Base-by-base conservation (phyloP, 768 basidiomycete species). In the Cystobasidium onofrii region DNA sequence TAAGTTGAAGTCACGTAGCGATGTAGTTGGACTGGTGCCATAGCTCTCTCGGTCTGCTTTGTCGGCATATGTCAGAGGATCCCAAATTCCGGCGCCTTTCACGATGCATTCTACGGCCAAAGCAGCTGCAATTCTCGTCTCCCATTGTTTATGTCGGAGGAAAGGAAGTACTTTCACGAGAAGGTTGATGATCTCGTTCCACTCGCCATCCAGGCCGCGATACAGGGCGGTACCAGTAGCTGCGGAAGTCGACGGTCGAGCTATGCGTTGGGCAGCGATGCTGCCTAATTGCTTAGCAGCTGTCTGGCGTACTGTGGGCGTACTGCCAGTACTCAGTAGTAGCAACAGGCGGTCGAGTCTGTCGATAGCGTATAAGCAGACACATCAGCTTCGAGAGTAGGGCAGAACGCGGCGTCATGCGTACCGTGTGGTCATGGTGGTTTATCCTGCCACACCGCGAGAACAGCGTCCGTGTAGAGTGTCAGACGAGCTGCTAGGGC, bases 211-310 rank as follows among this genome's bases (percentile, higher is more conserved):
- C 0, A 77, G 65, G 1, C 78, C 78, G 0, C 69, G 43, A 73
- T 76, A 79, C 27, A 76, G 54, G 1, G 52, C 69, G 2, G 31
- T 15, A 9, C 46, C 43, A 33, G 39, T 17, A n/a, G 65, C 65
- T 64, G 65, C 34, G n/a, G 65, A 41, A 36, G 65, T 52, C 43
- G 65, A 33, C 3, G 36, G 74, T 88, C 75, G 91, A 17, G 73
- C 64, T 73, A 96, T 89, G 76, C 88, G 88, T 81, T 92, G 89
- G 23, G 87, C 88, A 0, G 92, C 92, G 65, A 99, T 84, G 76
- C 94, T 91, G 0, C 93, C 93, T 55, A 99, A 85, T 81, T 99
- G 96, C 79, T 92, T 93, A 3, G 94, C 94, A 0, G 96, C 95
- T n/a, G 96, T 96, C 75, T 88, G 88, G 80, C 94, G 87, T 76